Percentiles rank a stretch among this genome's conserved stretches.
Evolutionary conservation across 139 green algal genomes (phyloP).

Genomic region (Bryopsis sp.): DNA sequence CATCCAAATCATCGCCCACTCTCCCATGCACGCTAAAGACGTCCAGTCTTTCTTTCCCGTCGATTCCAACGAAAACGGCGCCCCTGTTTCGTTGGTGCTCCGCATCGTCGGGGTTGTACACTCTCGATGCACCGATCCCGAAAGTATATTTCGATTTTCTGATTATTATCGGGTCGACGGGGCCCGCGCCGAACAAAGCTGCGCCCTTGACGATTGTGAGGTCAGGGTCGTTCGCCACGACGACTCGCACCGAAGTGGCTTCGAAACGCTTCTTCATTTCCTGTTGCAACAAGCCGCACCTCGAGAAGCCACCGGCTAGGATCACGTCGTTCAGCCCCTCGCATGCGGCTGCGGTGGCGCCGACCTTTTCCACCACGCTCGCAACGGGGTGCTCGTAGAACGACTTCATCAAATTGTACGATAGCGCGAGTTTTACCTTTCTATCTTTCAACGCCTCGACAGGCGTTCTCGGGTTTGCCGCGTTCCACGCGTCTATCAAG

Average conservation of each 20-base stretch:
- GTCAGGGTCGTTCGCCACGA: neutral
- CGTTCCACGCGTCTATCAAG: neutral
- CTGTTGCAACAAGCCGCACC: neutral
- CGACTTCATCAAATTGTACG: neutral
- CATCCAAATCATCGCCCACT: neutral
- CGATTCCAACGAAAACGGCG: neutral
- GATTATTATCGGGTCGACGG: neutral
- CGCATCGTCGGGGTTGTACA: neutral
- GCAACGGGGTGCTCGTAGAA: neutral
- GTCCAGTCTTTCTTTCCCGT: neutral
- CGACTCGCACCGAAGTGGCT: neutral
- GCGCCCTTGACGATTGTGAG: constrained; percentile 2
- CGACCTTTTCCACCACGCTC: neutral
- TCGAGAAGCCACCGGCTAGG: neutral
- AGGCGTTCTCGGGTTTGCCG: neutral
- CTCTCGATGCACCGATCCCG: neutral
- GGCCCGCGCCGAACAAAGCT: neutral
- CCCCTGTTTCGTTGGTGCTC: neutral
- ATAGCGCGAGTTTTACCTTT: neutral
- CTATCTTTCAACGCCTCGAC: neutral
- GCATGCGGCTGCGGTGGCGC: neutral
- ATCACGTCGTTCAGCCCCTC: neutral
- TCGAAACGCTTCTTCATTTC: neutral
- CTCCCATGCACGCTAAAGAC: neutral
- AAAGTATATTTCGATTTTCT: neutral